Evolutionary conservation across 345 rosid genomes (phyloP), one percentile per base, ranked within the genome.

Genomic region (Eucalyptus viminalis): DNA sequence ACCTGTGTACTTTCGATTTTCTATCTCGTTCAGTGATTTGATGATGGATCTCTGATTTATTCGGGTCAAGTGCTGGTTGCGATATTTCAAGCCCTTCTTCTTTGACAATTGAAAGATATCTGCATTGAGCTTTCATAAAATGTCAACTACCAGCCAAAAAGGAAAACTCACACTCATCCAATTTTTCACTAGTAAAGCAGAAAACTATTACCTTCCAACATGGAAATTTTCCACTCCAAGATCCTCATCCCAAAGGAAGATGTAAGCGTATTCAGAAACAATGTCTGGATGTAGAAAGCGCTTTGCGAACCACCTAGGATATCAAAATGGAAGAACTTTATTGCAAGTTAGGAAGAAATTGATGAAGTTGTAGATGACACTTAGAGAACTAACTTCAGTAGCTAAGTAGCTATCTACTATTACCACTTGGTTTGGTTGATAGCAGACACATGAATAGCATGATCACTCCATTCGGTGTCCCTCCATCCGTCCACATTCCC

Each of bases 261-360:
- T 92, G 44, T 94, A 94, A 9, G 88, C 92, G 69, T 94, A 95
- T 69, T 92, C 94, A 9, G 93, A 67, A 56, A 94, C 91, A 21
- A 94, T 94, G 91, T 95, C 95, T 6, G 96, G 96, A 89, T 94
- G 96, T 45, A 96, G 90, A 87, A 96, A 96, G 53, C 97, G 95
- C 91, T 96, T 96, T 14, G 98, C 99, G 81, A 95, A 97, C 99
- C 99, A 97, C 98, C 98, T 97, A 51, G 80, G 31, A 76, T 58
- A 86, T 37, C 69, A 69, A 91, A 87, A 17, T 67, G 44, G 29
- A 44, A 86, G 14, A 67, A 76, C 44, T 49, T 37, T 31, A 50
- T 43, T 22, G 43, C 76, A 56, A 58, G 34, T 58, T 37, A 80
- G 81, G 49, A 72, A n/a, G 45, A 31, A 50, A 44, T 45, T 29